Base-by-base conservation (phyloP, 225 moss, liverwort and hornwort species). In the Lunularia cruciata region DNA sequence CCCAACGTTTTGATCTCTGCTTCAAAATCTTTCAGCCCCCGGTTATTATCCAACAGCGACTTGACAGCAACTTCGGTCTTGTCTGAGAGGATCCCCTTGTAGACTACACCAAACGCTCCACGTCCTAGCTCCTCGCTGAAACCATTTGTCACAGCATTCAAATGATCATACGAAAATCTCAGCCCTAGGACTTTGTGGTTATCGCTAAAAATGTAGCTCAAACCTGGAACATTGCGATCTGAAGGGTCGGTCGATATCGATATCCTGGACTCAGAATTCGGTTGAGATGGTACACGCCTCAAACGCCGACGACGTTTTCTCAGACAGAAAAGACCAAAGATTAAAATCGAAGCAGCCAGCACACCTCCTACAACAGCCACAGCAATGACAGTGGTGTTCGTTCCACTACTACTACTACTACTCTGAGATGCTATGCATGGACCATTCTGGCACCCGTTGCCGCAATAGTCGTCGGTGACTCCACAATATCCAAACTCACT, bases 1-100 rank as follows among this genome's bases (percentile, higher is more conserved):
- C 88, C 88, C 77, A 91, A 85, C 37, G 86, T 84, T 20, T 83
- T 83, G 28, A 88, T 84, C 60, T 91, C 91, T 3, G 88, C 88
- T 39, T 82, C 81, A 57, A 91, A 88, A 75, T 91, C 88, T 77
- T 86, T 86, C 76, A 85, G 76, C 3, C 82, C 86, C 32, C 86
- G 88, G 62, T 85, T 76, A 0, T 73, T 84, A 58, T 87, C 83
- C 71, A 87, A 79, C 37, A 91, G 77, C 83, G 32, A 33, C 39
- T 72, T 72, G 11, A 72, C 61, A 16, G 72, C 72, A 27, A 72
- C 49, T 52, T 63, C 61, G 1, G 47, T 52, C 49, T 35, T 19
- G 18, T 63, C 72, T 14, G 15, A 8, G 3, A 72, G 62, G 1
- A 38, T 6, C 20, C 72, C 72, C 38, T 58, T 71, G 47, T 71